A percentile compares a stretch with the other conserved stretches of the same genome.
phyloP scores from a whole-genome alignment of 306 rosid species.

The Begonia fuchsioides region DNA sequence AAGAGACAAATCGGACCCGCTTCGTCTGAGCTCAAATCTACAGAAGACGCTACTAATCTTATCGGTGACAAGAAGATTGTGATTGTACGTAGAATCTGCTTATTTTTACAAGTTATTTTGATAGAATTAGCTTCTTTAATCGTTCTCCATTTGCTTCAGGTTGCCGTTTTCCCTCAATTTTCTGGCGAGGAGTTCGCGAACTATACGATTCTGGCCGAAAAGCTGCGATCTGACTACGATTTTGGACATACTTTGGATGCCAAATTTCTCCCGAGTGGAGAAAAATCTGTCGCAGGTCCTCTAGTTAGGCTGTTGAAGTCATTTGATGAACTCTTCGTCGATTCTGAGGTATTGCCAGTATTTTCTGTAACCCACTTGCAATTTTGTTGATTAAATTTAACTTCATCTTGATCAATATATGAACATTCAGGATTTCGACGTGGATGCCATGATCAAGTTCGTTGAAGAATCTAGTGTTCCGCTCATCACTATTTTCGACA shows the following conservation, averaged over 20 bases:
- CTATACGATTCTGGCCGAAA: constrained; percentile 48
- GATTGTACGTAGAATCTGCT: constrained; percentile 31
- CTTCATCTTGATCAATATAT: constrained; percentile 4
- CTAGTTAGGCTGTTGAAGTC: constrained; percentile 75
- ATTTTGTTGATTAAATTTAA: background rate
- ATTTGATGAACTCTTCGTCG: constrained; percentile 78
- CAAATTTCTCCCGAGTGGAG: constrained; percentile 83
- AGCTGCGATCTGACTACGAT: constrained; percentile 69
- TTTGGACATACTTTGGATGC: constrained; percentile 78
- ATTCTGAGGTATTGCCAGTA: constrained; percentile 40
- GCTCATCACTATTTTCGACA: constrained; percentile 45
- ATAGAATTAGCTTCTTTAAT: background rate
- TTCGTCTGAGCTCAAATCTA: constrained; percentile 61
- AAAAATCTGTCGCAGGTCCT: constrained; percentile 64
- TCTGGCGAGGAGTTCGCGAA: constrained; percentile 73
- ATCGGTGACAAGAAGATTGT: constrained; percentile 45
- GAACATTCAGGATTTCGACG: constrained; percentile 49
- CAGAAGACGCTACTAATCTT: constrained; percentile 43
- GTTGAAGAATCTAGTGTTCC: constrained; percentile 54
- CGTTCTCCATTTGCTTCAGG: constrained; percentile 27
- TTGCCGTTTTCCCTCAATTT: constrained; percentile 63
- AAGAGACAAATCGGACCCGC: constrained; percentile 90
- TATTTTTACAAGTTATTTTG: background rate
- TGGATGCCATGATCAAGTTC: constrained; percentile 57
- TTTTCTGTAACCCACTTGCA: background rate